These are phyloP conservation scores for Pulicaria dysenterica DNA, from an alignment of 129 eudicot species.

Conservation along the genomic window DNA sequence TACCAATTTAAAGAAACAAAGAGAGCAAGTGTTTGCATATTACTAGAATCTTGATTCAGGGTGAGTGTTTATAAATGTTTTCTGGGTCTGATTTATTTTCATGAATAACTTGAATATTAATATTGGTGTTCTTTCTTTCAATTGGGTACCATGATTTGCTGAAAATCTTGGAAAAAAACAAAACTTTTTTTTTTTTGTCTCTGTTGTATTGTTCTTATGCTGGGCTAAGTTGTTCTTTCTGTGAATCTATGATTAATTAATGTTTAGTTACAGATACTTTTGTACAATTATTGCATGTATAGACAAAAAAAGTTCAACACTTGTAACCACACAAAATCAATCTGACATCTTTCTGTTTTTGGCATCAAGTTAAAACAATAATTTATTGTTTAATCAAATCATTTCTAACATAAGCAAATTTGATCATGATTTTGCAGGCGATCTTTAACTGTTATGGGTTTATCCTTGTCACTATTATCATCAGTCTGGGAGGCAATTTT, in stretches of 20 bases:
- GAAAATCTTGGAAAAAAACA: neutral
- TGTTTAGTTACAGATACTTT: conserved; percentile 14
- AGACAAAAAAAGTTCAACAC: conserved; percentile 9
- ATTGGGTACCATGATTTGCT: conserved; percentile 20
- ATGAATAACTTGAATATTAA: neutral
- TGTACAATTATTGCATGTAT: conserved; percentile 19
- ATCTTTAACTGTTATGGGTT: conserved; percentile 45
- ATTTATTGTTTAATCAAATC: neutral
- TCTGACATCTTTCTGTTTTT: conserved; percentile 32
- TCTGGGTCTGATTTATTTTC: conserved; percentile 18
- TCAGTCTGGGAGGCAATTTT: conserved; percentile 60
- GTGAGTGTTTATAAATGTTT: conserved; percentile 33
- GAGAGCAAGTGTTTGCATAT: conserved; percentile 24
- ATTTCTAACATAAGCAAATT: conserved; percentile 2
- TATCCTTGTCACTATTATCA: conserved; percentile 55
- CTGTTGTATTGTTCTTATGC: neutral
- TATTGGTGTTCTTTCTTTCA: conserved; percentile 6
- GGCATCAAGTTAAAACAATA: neutral
- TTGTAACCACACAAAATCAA: conserved; percentile 18
- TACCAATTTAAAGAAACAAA: neutral
- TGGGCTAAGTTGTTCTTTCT: neutral
- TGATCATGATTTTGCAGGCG: conserved; percentile 28
- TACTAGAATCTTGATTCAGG: conserved; percentile 20
- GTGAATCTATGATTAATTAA: neutral
- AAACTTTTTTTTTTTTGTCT: conserved; percentile 18